Evolutionary conservation across 768 basidiomycete genomes (phyloP).

Genomic region (Tylopilus sp.): DNA sequence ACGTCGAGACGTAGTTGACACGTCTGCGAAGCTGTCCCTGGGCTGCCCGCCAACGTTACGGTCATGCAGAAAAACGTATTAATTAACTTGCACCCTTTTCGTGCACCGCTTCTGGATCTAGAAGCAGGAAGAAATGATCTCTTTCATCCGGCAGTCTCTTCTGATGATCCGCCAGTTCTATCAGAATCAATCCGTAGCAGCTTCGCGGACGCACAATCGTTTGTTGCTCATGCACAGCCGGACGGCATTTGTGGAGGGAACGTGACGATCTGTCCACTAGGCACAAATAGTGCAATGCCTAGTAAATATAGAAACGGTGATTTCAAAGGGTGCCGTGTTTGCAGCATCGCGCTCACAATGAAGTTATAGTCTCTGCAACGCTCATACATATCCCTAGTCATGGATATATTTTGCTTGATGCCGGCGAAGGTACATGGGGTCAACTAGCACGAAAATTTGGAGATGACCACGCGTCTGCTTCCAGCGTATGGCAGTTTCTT

Average conservation of each 20-base stretch:
- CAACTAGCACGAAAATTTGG: conserved; percentile 83
- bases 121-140: conserved; percentile 26
- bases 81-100: conserved; percentile 46
- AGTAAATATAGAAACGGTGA: conserved; percentile 85
- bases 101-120: conserved; percentile 37
- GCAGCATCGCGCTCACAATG: neutral
- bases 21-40: conserved; percentile 29
- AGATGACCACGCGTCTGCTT: conserved; percentile 30
- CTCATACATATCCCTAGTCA: conserved; percentile 69
- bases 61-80: conserved; percentile 41
- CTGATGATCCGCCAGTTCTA: conserved; percentile 12
- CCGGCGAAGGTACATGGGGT: conserved; percentile 91
- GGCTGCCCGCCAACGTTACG: conserved; percentile 45
- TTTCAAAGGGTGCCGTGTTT: conserved; percentile 9
- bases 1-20: neutral
- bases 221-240: neutral
- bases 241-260: conserved; percentile 48
- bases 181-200: conserved; percentile 32
- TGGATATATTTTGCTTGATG: conserved; percentile 80
- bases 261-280: conserved; percentile 71
- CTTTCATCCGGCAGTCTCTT: conserved; percentile 28
- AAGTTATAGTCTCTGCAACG: conserved; percentile 61
- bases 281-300: conserved; percentile 86
- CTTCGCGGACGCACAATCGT: conserved; percentile 38
- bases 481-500: conserved; percentile 55